Percentiles rank a stretch among this genome's conserved stretches.
Conservation (phyloP, 2,329 filamentous ascomycete genomes). For the Penicillium crustosum region DNA sequence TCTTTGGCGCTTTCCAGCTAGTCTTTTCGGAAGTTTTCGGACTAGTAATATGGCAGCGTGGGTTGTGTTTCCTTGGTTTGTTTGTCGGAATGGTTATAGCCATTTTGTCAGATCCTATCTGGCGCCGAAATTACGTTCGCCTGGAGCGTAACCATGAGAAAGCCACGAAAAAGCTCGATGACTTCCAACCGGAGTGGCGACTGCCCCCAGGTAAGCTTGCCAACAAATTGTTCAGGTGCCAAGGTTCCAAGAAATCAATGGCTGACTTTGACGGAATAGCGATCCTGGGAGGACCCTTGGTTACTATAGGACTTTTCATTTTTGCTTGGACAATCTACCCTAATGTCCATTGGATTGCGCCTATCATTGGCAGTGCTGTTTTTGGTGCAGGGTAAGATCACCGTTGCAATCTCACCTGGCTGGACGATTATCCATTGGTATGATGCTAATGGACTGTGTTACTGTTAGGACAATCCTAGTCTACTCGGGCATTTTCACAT, state of each 20-base stretch:
- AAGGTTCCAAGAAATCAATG: background rate
- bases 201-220: slow-evolving; percentile 62
- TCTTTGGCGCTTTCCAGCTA: slow-evolving; percentile 83
- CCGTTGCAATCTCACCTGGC: slow-evolving; percentile 25
- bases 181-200: slow-evolving; percentile 82
- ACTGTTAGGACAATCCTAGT: slow-evolving; percentile 66
- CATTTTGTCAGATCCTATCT: slow-evolving; percentile 48
- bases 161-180: slow-evolving; percentile 34
- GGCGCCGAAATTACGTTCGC: slow-evolving; percentile 47
- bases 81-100: slow-evolving; percentile 49
- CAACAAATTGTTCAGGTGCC: background rate
- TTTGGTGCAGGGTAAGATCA: slow-evolving; percentile 67
- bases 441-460: slow-evolving; percentile 29
- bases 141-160: slow-evolving; percentile 42
- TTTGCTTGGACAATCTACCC: slow-evolving; percentile 84
- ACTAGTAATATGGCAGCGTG: slow-evolving; percentile 76
- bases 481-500: slow-evolving; percentile 85
- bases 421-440: background rate
- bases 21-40: slow-evolving; percentile 73
- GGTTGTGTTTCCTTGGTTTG: slow-evolving; percentile 70
- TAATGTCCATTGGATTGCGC: slow-evolving; percentile 71
- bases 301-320: slow-evolving; percentile 79
- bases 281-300: slow-evolving; percentile 71
- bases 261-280: slow-evolving; percentile 34
- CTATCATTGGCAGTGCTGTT: slow-evolving; percentile 69